Conservation (phyloP, 2,329 filamentous ascomycete species). For the Nemania serpens region DNA sequence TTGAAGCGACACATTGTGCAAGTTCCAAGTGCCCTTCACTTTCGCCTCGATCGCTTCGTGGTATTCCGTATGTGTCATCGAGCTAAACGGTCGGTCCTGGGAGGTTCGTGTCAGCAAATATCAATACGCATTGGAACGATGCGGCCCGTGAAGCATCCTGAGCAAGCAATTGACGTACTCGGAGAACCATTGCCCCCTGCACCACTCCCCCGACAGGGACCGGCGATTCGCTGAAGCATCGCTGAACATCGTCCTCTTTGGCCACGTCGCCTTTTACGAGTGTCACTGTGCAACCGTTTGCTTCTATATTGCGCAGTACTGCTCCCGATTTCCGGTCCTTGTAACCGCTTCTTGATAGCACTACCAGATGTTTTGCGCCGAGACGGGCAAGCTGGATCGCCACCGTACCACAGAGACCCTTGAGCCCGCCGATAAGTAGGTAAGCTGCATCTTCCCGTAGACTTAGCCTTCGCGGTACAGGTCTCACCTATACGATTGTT, state of each 20-base stretch:
- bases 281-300: too few species aligned
- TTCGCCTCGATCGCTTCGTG: too few species aligned
- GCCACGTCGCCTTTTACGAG: too few species aligned
- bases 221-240: conserved; percentile 1
- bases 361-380: neutral
- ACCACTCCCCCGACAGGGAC: conserved; percentile 32
- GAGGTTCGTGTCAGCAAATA: too few species aligned
- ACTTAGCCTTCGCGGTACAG: too few species aligned
- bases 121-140: too few species aligned
- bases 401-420: neutral
- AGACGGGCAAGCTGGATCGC: neutral
- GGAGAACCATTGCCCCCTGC: conserved; percentile 39
- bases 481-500: too few species aligned
- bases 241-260: too few species aligned
- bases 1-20: conserved; percentile 12
- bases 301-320: neutral
- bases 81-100: conserved; percentile 32
- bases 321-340: conserved; percentile 16
- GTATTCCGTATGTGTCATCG: conserved; percentile 35
- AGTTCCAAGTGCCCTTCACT: too few species aligned
- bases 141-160: too few species aligned
- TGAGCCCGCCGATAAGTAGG: neutral
- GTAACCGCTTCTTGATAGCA: conserved; percentile 25
- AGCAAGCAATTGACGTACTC: too few species aligned
- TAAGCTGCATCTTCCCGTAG: neutral